phyloP scores from a whole-genome alignment of 768 basidiomycete genomes.

The button mushroom (Agaricus bisporus) region DNA sequence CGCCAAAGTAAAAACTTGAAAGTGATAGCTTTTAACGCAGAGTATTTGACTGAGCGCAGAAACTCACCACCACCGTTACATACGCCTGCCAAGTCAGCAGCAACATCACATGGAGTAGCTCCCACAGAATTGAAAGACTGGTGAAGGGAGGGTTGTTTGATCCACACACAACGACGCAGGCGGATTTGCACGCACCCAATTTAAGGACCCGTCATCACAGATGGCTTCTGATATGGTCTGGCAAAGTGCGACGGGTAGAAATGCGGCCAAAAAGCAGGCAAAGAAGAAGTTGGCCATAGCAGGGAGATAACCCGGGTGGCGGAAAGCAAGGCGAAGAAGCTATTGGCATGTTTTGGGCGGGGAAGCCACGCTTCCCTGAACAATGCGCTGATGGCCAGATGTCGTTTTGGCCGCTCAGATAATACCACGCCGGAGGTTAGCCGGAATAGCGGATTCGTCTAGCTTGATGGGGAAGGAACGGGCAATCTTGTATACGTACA shows the following conservation, averaged over 20 bases:
- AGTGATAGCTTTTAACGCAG: background rate
- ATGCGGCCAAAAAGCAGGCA: background rate
- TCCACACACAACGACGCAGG: background rate
- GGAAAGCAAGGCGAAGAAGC: background rate
- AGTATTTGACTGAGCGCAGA: background rate
- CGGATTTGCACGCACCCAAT: background rate
- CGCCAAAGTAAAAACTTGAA: constrained; percentile 26
- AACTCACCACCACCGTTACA: constrained; percentile 32
- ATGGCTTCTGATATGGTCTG: background rate
- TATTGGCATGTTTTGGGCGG: background rate
- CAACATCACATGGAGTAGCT: constrained; percentile 41
- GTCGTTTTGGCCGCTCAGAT: too few relatives aligned
- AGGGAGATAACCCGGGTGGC: background rate
- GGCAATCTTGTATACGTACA: too few relatives aligned
- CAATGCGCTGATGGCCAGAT: too few relatives aligned
- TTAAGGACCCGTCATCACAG: background rate
- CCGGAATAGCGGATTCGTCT: too few relatives aligned
- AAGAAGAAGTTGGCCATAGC: constrained; percentile 1
- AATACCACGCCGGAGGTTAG: too few relatives aligned
- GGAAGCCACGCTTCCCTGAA: background rate
- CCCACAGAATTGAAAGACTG: constrained; percentile 33
- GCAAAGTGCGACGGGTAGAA: constrained; percentile 1
- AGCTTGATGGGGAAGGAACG: too few relatives aligned
- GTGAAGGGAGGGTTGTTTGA: background rate
- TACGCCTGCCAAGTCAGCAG: constrained; percentile 32